phyloP scores from a whole-genome alignment of 2,329 filamentous ascomycete species.

The Neurospora sp. region DNA sequence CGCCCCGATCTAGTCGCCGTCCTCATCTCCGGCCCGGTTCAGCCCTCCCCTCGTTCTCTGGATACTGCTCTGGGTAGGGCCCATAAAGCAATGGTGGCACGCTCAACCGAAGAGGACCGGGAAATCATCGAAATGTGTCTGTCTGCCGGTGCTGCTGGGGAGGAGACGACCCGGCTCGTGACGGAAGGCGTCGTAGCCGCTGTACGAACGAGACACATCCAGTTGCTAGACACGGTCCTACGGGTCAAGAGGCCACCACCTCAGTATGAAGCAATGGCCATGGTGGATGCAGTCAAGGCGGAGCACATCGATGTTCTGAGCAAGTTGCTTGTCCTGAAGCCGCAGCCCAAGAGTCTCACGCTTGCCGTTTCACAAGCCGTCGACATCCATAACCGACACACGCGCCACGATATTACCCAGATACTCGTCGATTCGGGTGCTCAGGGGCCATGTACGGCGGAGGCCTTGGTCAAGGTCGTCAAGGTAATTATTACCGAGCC shows the following conservation, averaged over 20 bases:
- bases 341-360: constrained; percentile 12
- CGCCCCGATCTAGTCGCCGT: constrained; percentile 15
- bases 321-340: constrained; percentile 15
- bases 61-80: constrained; percentile 16
- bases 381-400: constrained; percentile 5
- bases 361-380: constrained; percentile 14
- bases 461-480: constrained; percentile 14
- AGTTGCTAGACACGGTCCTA: constrained; percentile 15
- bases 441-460: constrained; percentile 12
- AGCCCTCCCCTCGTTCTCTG: constrained; percentile 14
- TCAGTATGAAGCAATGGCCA: constrained; percentile 14
- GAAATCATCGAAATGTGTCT: constrained; percentile 18
- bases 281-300: constrained; percentile 16
- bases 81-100: constrained; percentile 7
- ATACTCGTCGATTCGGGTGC: constrained; percentile 16
- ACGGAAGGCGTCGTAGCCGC: constrained; percentile 16
- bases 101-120: constrained; percentile 3
- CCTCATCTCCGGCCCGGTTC: constrained; percentile 15
- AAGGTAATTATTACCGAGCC: constrained; percentile 10
- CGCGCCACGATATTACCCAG: constrained; percentile 10
- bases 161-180: constrained; percentile 14
- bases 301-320: constrained; percentile 12
- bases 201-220: constrained; percentile 9
- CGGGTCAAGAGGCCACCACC: constrained; percentile 9
- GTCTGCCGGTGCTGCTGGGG: constrained; percentile 14